These are phyloP conservation scores for Lachancea sp. DNA, from an alignment of 805 yeast species.

Conservation along the genomic window DNA sequence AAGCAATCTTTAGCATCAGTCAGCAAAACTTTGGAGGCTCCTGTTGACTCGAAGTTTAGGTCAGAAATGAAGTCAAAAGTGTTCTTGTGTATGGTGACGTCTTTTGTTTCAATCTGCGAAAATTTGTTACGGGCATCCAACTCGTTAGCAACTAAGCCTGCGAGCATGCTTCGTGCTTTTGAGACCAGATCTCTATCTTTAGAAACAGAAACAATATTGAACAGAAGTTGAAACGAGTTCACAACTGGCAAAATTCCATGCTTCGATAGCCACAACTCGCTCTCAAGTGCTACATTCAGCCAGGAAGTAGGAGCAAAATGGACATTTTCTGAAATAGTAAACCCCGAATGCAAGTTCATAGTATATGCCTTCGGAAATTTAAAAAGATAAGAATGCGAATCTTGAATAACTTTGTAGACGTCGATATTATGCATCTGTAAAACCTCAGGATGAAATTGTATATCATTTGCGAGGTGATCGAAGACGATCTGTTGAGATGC, in stretches of 20 bases:
- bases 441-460: conserved; percentile 44
- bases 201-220: conserved; percentile 39
- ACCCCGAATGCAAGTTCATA: conserved; percentile 47
- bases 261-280: conserved; percentile 44
- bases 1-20: conserved; percentile 30
- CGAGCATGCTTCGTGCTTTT: conserved; percentile 33
- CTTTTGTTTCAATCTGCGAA: conserved; percentile 28
- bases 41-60: conserved; percentile 43
- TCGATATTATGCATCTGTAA: conserved; percentile 45
- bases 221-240: conserved; percentile 43
- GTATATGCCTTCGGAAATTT: conserved; percentile 53
- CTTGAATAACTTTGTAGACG: conserved; percentile 45
- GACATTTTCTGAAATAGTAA: conserved; percentile 49
- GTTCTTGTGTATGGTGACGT: conserved; percentile 31
- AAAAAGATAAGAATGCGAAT: conserved; percentile 54
- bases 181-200: conserved; percentile 36
- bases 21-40: conserved; percentile 49
- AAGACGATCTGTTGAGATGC: conserved; percentile 9
- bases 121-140: conserved; percentile 37
- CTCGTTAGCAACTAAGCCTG: conserved; percentile 38
- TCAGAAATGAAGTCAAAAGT: conserved; percentile 46
- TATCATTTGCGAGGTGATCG: conserved; percentile 2
- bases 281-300: conserved; percentile 45
- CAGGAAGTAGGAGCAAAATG: conserved; percentile 53
- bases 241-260: conserved; percentile 48